Evolutionary conservation across 352 stramenopile species (phyloP).

Genomic region (Phytophthora constricta): DNA sequence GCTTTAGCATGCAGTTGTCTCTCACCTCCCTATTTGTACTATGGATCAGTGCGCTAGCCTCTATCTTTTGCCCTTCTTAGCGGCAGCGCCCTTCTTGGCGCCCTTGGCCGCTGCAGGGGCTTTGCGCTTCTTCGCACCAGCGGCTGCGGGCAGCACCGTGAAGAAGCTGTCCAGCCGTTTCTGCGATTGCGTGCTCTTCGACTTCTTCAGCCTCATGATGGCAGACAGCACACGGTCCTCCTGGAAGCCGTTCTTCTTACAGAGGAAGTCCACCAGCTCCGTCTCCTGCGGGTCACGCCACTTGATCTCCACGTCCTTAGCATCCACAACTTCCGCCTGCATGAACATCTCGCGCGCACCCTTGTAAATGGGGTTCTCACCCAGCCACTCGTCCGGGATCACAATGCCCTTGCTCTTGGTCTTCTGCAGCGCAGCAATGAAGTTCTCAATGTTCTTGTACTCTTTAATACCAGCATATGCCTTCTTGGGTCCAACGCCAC

Average conservation of each 20-base stretch:
- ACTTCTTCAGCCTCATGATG: conserved; percentile 97
- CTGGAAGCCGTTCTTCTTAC: conserved; percentile 98
- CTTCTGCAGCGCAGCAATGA: conserved; percentile 91
- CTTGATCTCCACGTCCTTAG: conserved; percentile 90
- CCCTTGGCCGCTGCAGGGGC: conserved; percentile 46
- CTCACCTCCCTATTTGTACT: conserved; percentile 29
- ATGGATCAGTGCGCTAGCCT: conserved; percentile 10
- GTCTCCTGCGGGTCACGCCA: conserved; percentile 93
- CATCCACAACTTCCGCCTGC: conserved; percentile 68
- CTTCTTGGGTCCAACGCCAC: conserved; percentile 98
- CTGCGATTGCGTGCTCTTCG: conserved; percentile 94
- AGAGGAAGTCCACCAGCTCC: conserved; percentile 93
- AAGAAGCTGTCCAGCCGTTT: conserved; percentile 98
- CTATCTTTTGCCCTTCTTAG: conserved; percentile 81
- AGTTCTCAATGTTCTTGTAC: conserved; percentile 95
- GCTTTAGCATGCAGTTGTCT: conserved; percentile 12
- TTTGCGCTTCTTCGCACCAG: conserved; percentile 70
- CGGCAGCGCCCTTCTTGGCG: conserved; percentile 31
- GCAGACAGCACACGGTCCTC: conserved; percentile 90
- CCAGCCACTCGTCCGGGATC: conserved; percentile 86
- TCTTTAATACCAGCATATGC: conserved; percentile 97
- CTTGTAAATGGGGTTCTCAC: conserved; percentile 93
- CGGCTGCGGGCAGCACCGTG: conserved; percentile 70
- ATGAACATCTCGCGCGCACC: conserved; percentile 94
- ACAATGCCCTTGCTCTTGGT: conserved; percentile 84